phyloP scores from a whole-genome alignment of 1,139 yeast species.

The Lodderomyces margitis region DNA sequence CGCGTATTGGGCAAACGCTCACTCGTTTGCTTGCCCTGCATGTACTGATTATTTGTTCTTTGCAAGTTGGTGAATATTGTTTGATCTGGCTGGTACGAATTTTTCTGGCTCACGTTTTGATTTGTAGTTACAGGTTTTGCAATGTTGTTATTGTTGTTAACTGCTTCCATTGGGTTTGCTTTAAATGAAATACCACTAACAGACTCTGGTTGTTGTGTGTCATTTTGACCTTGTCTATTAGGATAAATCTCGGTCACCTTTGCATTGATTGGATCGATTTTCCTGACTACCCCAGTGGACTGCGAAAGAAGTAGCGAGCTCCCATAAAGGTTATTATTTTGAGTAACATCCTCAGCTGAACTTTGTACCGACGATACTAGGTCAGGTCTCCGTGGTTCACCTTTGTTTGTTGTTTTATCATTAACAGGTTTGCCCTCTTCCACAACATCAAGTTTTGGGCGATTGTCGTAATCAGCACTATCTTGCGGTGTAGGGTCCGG shows the following conservation, averaged over 20 bases:
- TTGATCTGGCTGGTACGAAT: conserved; percentile 46
- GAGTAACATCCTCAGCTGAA: conserved; percentile 30
- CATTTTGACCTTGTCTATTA: conserved; percentile 12
- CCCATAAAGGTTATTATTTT: conserved; percentile 37
- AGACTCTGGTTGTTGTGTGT: conserved; percentile 21
- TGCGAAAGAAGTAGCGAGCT: conserved; percentile 46
- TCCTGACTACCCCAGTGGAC: conserved; percentile 43
- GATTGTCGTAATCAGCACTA: not conserved
- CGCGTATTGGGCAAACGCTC: not conserved
- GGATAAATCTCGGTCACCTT: conserved; percentile 9
- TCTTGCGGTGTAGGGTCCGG: conserved; percentile 14
- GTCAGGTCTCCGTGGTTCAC: conserved; percentile 4
- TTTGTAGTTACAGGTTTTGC: conserved; percentile 39
- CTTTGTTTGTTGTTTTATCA: not conserved
- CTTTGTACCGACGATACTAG: conserved; percentile 16
- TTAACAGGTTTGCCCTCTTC: not conserved
- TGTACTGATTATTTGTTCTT: conserved; percentile 38
- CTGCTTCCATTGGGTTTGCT: conserved; percentile 27
- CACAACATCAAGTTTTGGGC: conserved; percentile 4
- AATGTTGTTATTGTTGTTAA: conserved; percentile 15
- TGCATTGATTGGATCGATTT: conserved; percentile 26
- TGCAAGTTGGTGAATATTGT: conserved; percentile 45
- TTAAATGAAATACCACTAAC: conserved; percentile 38
- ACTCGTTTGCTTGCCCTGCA: conserved; percentile 13
- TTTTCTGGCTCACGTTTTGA: conserved; percentile 32